Evolutionary conservation across 306 rosid genomes (phyloP).

Genomic region (Cucumis melo): DNA sequence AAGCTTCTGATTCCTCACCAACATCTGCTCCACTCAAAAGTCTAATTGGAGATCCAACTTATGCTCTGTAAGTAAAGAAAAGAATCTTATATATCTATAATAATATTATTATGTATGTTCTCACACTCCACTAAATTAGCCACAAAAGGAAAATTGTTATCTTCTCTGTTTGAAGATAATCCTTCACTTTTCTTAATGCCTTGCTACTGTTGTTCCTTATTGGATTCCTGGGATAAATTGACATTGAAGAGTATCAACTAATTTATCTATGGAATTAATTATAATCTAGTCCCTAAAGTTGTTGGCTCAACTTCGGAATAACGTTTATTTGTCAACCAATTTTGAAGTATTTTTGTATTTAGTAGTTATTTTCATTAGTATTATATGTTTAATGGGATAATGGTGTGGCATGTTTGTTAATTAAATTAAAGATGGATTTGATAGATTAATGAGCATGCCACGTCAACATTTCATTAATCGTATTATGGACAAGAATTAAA

Average conservation of each 20-base stretch:
- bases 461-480: background rate
- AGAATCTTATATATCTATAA: background rate
- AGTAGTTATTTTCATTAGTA: background rate
- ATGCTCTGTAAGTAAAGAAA: background rate
- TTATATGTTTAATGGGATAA: background rate
- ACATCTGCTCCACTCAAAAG: background rate
- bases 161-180: background rate
- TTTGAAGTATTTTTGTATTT: background rate
- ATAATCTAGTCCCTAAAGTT: background rate
- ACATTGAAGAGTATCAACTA: background rate
- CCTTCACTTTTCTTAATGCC: background rate
- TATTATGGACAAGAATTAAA: background rate
- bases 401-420: background rate
- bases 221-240: background rate
- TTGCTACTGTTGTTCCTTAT: background rate
- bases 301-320: background rate
- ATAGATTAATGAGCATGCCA: background rate
- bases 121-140: background rate
- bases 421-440: background rate
- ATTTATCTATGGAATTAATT: background rate
- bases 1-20: background rate
- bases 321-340: too few species aligned
- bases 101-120: background rate
- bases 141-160: background rate
- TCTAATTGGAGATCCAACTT: background rate